Evolutionary conservation across 2,329 filamentous ascomycete species (phyloP).

Genomic region (Ophiobolus disseminans): DNA sequence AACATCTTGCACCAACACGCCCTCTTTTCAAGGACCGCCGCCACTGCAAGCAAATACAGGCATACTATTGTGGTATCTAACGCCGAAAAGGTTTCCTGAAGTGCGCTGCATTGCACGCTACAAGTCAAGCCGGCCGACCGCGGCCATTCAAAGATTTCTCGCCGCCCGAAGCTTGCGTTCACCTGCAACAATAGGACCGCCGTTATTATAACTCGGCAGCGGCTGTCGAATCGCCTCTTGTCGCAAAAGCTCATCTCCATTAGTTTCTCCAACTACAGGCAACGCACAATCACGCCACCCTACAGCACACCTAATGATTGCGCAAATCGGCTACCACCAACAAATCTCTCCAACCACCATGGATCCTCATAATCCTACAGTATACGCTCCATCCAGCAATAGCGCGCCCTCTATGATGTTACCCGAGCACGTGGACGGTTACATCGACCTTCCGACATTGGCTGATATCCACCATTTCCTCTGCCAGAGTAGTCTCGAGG

Average conservation of each 20-base stretch:
- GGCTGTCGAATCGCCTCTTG: too few relatives aligned
- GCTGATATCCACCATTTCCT: slow-evolving; percentile 30
- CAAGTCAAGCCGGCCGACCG: background rate
- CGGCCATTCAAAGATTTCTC: slow-evolving; percentile 1
- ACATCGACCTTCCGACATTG: slow-evolving; percentile 32
- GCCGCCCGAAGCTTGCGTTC: background rate
- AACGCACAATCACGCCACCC: background rate
- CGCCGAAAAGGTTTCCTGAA: too few relatives aligned
- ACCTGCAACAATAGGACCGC: slow-evolving; percentile 1
- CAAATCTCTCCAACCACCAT: slow-evolving; percentile 8
- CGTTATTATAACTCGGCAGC: background rate
- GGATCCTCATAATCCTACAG: slow-evolving; percentile 4
- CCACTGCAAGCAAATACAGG: too few relatives aligned
- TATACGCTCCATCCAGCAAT: slow-evolving; percentile 5
- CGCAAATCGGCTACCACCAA: background rate
- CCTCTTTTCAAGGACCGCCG: background rate
- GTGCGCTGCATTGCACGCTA: too few relatives aligned
- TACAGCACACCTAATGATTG: background rate
- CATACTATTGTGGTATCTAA: too few relatives aligned
- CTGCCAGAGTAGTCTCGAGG: slow-evolving; percentile 22
- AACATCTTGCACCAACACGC: background rate
- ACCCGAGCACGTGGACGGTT: slow-evolving; percentile 26
- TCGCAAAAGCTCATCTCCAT: too few relatives aligned
- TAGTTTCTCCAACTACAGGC: background rate
- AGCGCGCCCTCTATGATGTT: slow-evolving; percentile 12